Evolutionary conservation across 108 stramenopile genomes (phyloP).

Genomic region (Nitzschia sp.): DNA sequence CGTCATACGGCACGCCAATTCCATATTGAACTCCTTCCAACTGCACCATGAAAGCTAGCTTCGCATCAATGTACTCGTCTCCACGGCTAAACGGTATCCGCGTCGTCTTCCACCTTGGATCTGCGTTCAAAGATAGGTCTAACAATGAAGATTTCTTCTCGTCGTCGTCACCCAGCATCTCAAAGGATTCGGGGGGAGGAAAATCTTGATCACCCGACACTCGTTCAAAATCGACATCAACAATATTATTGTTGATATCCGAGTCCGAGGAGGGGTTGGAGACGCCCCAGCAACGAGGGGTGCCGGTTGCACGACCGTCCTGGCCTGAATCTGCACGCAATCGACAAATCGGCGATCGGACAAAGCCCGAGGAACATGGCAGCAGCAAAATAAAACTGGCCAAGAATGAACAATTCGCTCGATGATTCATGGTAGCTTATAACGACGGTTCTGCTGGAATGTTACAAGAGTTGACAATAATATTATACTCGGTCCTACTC

Average conservation of each 20-base stretch:
- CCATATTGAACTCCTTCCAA: constrained; percentile 45
- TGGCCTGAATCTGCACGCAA: too few species aligned
- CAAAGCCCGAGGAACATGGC: too few species aligned
- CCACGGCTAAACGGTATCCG: constrained; percentile 44
- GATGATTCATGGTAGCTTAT: too few species aligned
- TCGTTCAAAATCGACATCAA: constrained; percentile 21
- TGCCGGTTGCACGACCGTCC: too few species aligned
- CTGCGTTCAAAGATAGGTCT: constrained; percentile 41
- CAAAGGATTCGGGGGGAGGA: neutral
- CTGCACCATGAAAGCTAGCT: constrained; percentile 45
- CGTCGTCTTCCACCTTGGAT: constrained; percentile 37
- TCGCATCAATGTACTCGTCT: constrained; percentile 47
- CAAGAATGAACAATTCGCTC: too few species aligned
- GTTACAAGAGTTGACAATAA: too few species aligned
- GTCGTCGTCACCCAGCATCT: neutral
- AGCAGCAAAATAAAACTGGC: too few species aligned
- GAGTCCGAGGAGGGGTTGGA: neutral
- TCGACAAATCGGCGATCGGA: too few species aligned
- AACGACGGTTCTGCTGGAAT: too few species aligned
- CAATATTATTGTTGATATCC: neutral
- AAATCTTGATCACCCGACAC: neutral
- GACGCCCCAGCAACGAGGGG: neutral
- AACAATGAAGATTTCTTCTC: constrained; percentile 7
- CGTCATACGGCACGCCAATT: constrained; percentile 53
- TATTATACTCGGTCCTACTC: too few species aligned